These are phyloP conservation scores for Entomophthora muscae DNA, from an alignment of 371 early-diverging fungal species.

Conservation along the genomic window DNA sequence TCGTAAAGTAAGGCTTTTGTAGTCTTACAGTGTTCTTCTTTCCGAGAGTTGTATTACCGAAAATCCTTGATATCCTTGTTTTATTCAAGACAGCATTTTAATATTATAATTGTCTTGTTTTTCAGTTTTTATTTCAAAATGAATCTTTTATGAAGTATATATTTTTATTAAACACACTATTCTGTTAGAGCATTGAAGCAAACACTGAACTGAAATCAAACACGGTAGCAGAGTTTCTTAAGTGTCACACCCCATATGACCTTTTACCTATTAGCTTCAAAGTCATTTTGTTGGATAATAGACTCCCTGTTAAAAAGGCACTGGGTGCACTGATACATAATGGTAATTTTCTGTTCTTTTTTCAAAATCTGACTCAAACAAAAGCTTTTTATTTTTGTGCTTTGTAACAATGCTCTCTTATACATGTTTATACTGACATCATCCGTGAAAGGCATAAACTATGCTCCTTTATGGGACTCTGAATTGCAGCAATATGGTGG, in stretches of 20 bases:
- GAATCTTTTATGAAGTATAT: too few species aligned
- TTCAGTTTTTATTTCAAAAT: too few species aligned
- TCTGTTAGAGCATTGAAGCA: too few species aligned
- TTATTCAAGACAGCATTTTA: too few species aligned
- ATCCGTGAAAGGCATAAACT: slow-evolving; percentile 54
- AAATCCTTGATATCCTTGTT: too few species aligned
- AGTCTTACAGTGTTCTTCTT: too few species aligned
- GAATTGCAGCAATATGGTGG: slow-evolving; percentile 61
- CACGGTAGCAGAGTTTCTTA: not conserved
- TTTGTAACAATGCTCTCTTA: not conserved
- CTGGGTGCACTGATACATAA: slow-evolving; percentile 81
- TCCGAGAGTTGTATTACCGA: too few species aligned
- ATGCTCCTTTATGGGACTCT: slow-evolving; percentile 85
- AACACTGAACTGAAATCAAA: not conserved
- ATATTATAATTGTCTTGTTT: too few species aligned
- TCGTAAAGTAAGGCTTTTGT: too few species aligned
- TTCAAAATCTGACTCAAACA: not conserved
- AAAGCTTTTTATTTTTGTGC: not conserved
- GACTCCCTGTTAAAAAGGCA: slow-evolving; percentile 79
- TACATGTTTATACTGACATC: not conserved
- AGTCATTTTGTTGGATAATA: slow-evolving; percentile 78
- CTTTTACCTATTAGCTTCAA: slow-evolving; percentile 78
- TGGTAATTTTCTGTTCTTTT: slow-evolving; percentile 25
- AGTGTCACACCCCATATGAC: slow-evolving; percentile 57
- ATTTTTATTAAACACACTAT: too few species aligned